Conservation (phyloP, 1,139 yeast species). For the Scheffersomyces segobiensis region DNA sequence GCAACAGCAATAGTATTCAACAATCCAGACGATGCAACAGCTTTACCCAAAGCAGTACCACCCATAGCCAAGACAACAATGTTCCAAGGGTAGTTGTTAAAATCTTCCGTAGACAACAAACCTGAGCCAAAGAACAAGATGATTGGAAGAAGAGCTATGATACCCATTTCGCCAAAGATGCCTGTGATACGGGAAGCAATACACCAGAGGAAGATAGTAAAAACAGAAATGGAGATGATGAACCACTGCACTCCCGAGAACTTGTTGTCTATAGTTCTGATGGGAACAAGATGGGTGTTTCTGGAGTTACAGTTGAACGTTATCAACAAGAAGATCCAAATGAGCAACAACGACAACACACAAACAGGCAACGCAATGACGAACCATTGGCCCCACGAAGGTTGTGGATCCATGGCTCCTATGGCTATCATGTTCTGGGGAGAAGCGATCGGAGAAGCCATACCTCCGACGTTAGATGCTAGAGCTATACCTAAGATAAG, state of each 20-base stretch:
- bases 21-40: constrained; percentile 71
- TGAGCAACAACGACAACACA: constrained; percentile 49
- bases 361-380: constrained; percentile 69
- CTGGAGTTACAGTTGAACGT: constrained; percentile 53
- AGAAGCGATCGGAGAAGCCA: constrained; percentile 80
- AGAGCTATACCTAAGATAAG: constrained; percentile 71
- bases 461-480: constrained; percentile 73
- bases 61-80: constrained; percentile 79
- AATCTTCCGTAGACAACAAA: constrained; percentile 60
- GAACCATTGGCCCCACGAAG: constrained; percentile 80
- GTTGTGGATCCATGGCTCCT: constrained; percentile 64
- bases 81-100: constrained; percentile 76
- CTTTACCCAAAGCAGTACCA: constrained; percentile 73
- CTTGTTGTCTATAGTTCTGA: constrained; percentile 59
- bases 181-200: constrained; percentile 57
- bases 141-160: constrained; percentile 66
- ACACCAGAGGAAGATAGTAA: constrained; percentile 73
- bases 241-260: constrained; percentile 67
- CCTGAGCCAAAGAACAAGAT: constrained; percentile 73
- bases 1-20: constrained; percentile 61
- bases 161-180: constrained; percentile 70
- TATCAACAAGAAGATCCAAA: constrained; percentile 58
- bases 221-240: constrained; percentile 50
- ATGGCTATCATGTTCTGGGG: constrained; percentile 79
- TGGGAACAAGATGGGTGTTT: constrained; percentile 45